phyloP scores from a whole-genome alignment of 1,139 yeast genomes.

The Zhuliangozyma blackwelliae region DNA sequence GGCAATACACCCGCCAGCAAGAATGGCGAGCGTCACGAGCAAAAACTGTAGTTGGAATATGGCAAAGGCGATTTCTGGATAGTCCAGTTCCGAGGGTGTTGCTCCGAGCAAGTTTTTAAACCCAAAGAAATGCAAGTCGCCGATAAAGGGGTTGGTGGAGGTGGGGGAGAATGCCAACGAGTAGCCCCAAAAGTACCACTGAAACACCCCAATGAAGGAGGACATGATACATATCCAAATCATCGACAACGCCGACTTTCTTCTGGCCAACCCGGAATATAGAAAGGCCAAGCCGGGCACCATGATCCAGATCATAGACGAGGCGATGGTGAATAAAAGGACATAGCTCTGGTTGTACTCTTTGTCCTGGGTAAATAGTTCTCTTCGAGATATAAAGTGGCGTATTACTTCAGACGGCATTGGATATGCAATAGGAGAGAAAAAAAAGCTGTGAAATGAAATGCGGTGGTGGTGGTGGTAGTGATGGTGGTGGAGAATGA shows the following conservation, averaged over 20 bases:
- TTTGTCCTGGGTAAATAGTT: conserved; percentile 34
- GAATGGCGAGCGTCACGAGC: conserved; percentile 84
- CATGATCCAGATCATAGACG: conserved; percentile 86
- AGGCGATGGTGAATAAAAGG: conserved; percentile 47
- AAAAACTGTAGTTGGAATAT: conserved; percentile 88
- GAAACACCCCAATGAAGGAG: conserved; percentile 74
- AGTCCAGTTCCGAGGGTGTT: conserved; percentile 37
- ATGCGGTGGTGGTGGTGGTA: background rate
- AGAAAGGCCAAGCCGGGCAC: conserved; percentile 91
- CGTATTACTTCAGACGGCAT: conserved; percentile 6
- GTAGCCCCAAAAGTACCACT: conserved; percentile 99
- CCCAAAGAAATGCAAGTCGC: conserved; percentile 79
- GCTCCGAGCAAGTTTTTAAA: conserved; percentile 65
- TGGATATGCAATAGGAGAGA: background rate
- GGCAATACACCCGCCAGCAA: conserved; percentile 86
- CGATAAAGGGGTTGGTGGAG: conserved; percentile 80
- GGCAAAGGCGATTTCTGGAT: conserved; percentile 84
- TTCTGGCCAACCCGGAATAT: conserved; percentile 87
- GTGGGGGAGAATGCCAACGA: conserved; percentile 78
- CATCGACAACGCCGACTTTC: conserved; percentile 87
- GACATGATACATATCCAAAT: conserved; percentile 79
- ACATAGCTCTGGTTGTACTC: conserved; percentile 42
- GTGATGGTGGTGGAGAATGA: background rate
- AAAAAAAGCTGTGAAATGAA: background rate
- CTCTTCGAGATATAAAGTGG: conserved; percentile 20